Evolutionary conservation across 2,329 filamentous ascomycete genomes (phyloP).

Genomic region (Colletotrichum caudatum): DNA sequence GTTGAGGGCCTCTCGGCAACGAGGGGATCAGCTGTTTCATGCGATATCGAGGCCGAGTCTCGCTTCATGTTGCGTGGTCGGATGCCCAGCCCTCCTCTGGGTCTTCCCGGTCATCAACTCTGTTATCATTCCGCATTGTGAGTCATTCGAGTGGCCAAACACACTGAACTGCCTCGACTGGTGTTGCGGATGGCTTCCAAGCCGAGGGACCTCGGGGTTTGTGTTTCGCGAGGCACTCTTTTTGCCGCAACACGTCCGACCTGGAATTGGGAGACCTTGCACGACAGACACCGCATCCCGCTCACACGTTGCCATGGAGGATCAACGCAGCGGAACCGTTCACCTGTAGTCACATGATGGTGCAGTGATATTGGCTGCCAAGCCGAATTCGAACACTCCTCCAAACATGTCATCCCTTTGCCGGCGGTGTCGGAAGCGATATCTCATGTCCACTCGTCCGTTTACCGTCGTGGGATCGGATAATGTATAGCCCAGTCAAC

Average conservation of each 20-base stretch:
- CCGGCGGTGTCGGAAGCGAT: neutral
- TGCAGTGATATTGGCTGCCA: neutral
- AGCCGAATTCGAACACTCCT: neutral
- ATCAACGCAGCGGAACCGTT: neutral
- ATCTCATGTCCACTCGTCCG: neutral
- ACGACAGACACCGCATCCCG: neutral
- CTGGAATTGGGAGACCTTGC: neutral
- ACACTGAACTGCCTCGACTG: neutral
- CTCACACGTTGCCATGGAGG: neutral
- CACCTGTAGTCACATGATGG: neutral
- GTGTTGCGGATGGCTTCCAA: neutral
- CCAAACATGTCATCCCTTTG: neutral
- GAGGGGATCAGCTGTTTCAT: neutral
- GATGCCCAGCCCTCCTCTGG: too few species aligned
- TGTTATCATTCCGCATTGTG: neutral
- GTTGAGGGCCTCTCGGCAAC: neutral
- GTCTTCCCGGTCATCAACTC: neutral
- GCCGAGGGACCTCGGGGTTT: neutral
- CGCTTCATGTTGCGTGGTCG: neutral
- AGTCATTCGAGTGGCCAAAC: neutral
- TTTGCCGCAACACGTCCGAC: neutral
- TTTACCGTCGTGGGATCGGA: neutral
- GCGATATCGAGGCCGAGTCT: neutral
- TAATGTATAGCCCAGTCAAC: neutral
- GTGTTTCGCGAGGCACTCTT: neutral